Conservation (phyloP, 2,329 filamentous ascomycete genomes). For the Lasiodiplodia hormozganensis region DNA sequence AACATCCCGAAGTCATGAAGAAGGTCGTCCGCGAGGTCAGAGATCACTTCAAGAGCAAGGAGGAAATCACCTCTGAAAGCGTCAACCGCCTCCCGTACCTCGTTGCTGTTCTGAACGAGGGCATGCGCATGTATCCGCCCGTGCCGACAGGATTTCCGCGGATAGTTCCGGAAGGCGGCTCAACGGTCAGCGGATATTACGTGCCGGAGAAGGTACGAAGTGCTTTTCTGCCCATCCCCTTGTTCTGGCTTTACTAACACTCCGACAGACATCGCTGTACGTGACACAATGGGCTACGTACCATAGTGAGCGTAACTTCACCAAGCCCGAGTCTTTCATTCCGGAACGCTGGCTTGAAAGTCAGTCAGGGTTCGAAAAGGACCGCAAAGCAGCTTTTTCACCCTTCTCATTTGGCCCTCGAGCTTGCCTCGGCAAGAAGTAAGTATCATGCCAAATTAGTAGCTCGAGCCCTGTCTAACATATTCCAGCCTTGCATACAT, state of each 20-base stretch:
- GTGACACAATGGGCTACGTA: slow-evolving; percentile 40
- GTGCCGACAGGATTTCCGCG: slow-evolving; percentile 51
- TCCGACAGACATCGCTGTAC: slow-evolving; percentile 35
- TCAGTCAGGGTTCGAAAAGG: slow-evolving; percentile 34
- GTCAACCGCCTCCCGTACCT: slow-evolving; percentile 47
- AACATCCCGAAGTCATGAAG: slow-evolving; percentile 37
- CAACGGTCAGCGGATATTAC: slow-evolving; percentile 44
- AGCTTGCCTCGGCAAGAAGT: slow-evolving; percentile 47
- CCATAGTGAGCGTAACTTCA: slow-evolving; percentile 42
- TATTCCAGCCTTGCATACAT: slow-evolving; percentile 42
- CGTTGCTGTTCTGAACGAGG: slow-evolving; percentile 55
- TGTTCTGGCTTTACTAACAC: slow-evolving; percentile 34
- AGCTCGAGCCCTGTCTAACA: not conserved
- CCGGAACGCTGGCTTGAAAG: slow-evolving; percentile 46
- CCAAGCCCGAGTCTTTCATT: slow-evolving; percentile 41
- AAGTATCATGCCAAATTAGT: slow-evolving; percentile 29
- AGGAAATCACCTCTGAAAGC: slow-evolving; percentile 42
- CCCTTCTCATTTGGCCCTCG: slow-evolving; percentile 46
- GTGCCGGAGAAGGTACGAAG: slow-evolving; percentile 42
- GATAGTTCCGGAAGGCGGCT: slow-evolving; percentile 44
- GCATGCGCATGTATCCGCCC: slow-evolving; percentile 54
- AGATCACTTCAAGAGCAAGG: slow-evolving; percentile 36
- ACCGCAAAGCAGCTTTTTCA: slow-evolving; percentile 38
- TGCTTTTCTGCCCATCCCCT: slow-evolving; percentile 5
- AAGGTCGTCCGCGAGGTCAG: slow-evolving; percentile 40